phyloP scores from a whole-genome alignment of 768 basidiomycete genomes.

The Scleroderma citrinum region DNA sequence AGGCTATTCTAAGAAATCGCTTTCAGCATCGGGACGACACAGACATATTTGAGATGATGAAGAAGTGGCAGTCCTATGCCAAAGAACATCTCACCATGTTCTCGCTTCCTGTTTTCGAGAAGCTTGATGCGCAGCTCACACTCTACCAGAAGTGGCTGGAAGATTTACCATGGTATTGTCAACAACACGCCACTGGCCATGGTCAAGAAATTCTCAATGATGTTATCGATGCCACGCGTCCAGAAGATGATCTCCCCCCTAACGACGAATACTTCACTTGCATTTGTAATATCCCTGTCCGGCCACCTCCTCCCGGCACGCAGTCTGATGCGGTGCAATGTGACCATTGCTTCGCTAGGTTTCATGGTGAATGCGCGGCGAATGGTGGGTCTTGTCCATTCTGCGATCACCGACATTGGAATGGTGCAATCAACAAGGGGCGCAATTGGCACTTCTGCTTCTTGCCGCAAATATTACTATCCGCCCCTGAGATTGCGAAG shows the following conservation, averaged over 20 bases:
- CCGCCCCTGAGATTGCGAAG: slow-evolving; percentile 74
- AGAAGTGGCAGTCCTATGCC: slow-evolving; percentile 69
- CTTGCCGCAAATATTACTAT: slow-evolving; percentile 61
- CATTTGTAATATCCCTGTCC: slow-evolving; percentile 72
- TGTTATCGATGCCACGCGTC: slow-evolving; percentile 65
- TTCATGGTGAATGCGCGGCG: slow-evolving; percentile 79
- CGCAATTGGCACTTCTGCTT: slow-evolving; percentile 82
- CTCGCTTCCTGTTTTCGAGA: slow-evolving; percentile 65
- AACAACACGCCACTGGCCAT: slow-evolving; percentile 59
- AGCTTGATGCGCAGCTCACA: slow-evolving; percentile 60
- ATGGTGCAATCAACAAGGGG: slow-evolving; percentile 76
- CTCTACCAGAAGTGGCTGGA: slow-evolving; percentile 67
- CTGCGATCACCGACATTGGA: slow-evolving; percentile 90
- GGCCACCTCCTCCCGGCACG: slow-evolving; percentile 69
- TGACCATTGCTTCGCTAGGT: slow-evolving; percentile 82
- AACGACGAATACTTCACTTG: slow-evolving; percentile 80
- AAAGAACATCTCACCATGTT: slow-evolving; percentile 69
- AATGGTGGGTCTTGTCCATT: slow-evolving; percentile 91
- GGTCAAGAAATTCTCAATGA: slow-evolving; percentile 64
- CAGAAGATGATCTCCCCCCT: slow-evolving; percentile 76
- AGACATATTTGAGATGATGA: slow-evolving; percentile 67
- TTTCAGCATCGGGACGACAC: slow-evolving; percentile 50
- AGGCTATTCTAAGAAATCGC: slow-evolving; percentile 61
- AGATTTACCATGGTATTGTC: slow-evolving; percentile 74
- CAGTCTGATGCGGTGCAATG: slow-evolving; percentile 85